Conservation (phyloP, 176 grass and related monocot genomes). For the Dactylis glomerata region DNA sequence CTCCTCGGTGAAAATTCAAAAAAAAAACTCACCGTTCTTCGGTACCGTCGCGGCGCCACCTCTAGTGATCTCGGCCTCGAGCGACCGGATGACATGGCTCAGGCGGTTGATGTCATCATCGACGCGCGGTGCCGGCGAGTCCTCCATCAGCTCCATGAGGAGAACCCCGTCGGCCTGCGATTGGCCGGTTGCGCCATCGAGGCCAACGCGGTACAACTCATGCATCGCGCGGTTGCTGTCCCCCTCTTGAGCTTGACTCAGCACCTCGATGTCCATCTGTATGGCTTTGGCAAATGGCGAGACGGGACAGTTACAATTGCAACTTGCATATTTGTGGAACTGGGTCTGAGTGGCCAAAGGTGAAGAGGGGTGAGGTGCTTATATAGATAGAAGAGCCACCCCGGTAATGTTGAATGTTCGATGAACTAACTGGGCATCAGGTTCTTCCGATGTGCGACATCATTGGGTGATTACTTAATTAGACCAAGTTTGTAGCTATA, state of each 20-base stretch:
- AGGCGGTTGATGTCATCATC: constrained; percentile 26
- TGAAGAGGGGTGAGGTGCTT: not conserved
- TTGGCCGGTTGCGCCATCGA: not conserved
- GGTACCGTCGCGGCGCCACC: too few relatives aligned
- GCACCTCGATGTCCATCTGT: not conserved
- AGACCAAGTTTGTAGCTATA: not conserved
- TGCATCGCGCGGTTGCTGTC: not conserved
- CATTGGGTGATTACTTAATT: not conserved
- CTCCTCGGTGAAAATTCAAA: too few relatives aligned
- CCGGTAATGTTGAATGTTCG: not conserved
- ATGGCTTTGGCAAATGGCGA: not conserved
- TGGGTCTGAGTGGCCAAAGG: not conserved
- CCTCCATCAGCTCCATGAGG: constrained; percentile 55
- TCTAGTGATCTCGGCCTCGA: constrained; percentile 51
- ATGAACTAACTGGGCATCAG: not conserved
- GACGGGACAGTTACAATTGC: not conserved
- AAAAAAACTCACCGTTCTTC: too few relatives aligned
- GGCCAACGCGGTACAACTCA: too few relatives aligned
- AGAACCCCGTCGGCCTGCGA: constrained; percentile 29
- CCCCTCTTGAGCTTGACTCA: not conserved
- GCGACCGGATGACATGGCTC: constrained; percentile 43
- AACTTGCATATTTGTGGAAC: not conserved
- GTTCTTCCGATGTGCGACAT: not conserved
- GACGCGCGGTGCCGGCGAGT: not conserved
- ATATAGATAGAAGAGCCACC: not conserved